Evolutionary conservation across 1,284 basidiomycete species (phyloP).

Genomic region (Acaromyces ingoldii): DNA sequence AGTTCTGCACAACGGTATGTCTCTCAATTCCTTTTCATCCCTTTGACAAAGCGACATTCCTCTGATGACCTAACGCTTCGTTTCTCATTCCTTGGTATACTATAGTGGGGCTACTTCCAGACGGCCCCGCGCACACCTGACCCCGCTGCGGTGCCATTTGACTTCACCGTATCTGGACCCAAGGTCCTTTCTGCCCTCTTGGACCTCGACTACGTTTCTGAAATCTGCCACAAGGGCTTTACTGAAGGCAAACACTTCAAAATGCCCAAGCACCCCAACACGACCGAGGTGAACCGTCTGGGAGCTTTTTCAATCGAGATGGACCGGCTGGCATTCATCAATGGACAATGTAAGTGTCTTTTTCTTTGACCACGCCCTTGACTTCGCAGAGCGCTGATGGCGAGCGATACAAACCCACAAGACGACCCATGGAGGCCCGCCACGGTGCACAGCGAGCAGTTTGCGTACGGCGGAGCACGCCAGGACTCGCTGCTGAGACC

Average conservation of each 20-base stretch:
- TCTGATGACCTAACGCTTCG: background rate
- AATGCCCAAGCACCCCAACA: conserved; percentile 69
- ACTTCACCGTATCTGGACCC: conserved; percentile 46
- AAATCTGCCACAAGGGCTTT: conserved; percentile 76
- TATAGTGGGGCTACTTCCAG: conserved; percentile 81
- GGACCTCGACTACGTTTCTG: conserved; percentile 70
- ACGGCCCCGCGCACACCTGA: conserved; percentile 23
- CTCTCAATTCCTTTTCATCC: background rate
- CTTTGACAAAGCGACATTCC: background rate
- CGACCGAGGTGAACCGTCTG: conserved; percentile 67
- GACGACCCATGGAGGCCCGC: conserved; percentile 79
- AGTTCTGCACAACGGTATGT: conserved; percentile 52
- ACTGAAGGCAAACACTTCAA: conserved; percentile 69
- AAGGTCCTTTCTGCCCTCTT: conserved; percentile 69
- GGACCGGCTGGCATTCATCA: conserved; percentile 74
- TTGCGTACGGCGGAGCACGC: conserved; percentile 62
- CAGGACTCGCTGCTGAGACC: conserved; percentile 69
- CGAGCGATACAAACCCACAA: no score
- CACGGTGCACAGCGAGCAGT: conserved; percentile 69
- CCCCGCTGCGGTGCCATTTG: conserved; percentile 13
- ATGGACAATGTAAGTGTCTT: conserved; percentile 56
- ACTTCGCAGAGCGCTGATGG: background rate
- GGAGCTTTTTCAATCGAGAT: conserved; percentile 61
- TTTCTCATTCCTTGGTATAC: background rate
- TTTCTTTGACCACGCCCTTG: background rate